Base-by-base conservation (phyloP, 768 basidiomycete species). In the Aureoboletus auriporus region DNA sequence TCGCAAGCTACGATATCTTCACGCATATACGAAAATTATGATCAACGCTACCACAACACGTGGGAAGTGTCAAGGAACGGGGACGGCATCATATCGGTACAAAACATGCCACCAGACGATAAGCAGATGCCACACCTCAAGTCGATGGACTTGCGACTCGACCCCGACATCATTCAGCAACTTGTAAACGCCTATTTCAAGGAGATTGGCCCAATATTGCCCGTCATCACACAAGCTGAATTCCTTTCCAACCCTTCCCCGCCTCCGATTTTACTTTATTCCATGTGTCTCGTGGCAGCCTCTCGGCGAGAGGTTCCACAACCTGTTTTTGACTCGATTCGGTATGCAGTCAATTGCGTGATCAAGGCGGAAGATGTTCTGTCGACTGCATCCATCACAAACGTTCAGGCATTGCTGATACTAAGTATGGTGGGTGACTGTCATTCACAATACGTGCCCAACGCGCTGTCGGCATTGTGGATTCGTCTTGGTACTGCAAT, bases 151-250 rank as follows among this genome's bases (percentile, higher is more conserved):
- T 68, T 84, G 55, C 82, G 80, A 33, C 77, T 93, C 51, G 89
- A 91, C 61, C 81, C 82, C 20, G 85, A 89, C 39, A 74, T 86
- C 58, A 73, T 93, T 46, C 84, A 93, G 63, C 76, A 79, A 46
- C 82, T 97, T 39, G 75, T 96, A 60, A 98, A 98, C 67, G 82
- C 84, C 17, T 96, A 94, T 71, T 99, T 96, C 69, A 75, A 77
- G 17, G 84, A 93, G n/a, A 76, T 94, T 39, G 82, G 89, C 2
- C 90, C 89, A n/a, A 73, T 90, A 36, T 79, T 97, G 49, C 95
- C 96, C 10, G 75, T 99, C 56, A 80, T 98, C 50, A 89, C 90
- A 14, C 82, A 87, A 61, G 77, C 80, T 23, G 95, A 99, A 63
- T 97, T 99, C 61, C 72, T 96, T 52, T 77, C 84, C 33, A 80